phyloP scores from a whole-genome alignment of 768 basidiomycete genomes.

The Termitomyces sp. region DNA sequence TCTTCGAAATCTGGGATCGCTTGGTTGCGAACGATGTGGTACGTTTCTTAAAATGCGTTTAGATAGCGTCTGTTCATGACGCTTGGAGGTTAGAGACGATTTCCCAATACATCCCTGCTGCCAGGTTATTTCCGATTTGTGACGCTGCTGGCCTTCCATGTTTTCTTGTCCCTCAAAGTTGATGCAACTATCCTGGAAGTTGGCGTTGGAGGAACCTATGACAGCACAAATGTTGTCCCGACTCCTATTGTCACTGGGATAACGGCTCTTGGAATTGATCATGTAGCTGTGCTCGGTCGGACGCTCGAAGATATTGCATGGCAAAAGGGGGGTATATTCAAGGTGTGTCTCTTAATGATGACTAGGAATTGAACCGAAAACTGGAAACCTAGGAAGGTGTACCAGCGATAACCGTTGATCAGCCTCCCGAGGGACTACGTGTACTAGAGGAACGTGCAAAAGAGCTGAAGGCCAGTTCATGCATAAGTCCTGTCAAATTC shows the following conservation, averaged over 20 bases:
- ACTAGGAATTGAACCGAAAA: neutral
- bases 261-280: slow-evolving; percentile 89
- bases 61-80: neutral
- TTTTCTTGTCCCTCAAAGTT: slow-evolving; percentile 77
- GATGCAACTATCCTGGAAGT: slow-evolving; percentile 94
- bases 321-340: slow-evolving; percentile 97
- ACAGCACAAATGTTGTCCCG: slow-evolving; percentile 95
- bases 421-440: slow-evolving; percentile 61
- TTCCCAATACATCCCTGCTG: slow-evolving; percentile 54
- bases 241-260: slow-evolving; percentile 87
- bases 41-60: slow-evolving; percentile 7
- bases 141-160: slow-evolving; percentile 88
- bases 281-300: slow-evolving; percentile 80
- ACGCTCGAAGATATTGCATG: slow-evolving; percentile 86
- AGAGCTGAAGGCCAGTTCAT: slow-evolving; percentile 51
- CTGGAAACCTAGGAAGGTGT: slow-evolving; percentile 53
- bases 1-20: slow-evolving; percentile 94
- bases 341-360: slow-evolving; percentile 37
- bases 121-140: slow-evolving; percentile 94
- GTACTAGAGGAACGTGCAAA: slow-evolving; percentile 64
- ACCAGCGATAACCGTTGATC: slow-evolving; percentile 80
- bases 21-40: slow-evolving; percentile 62
- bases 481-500: neutral
- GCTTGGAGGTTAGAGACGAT: slow-evolving; percentile 32
- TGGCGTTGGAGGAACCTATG: slow-evolving; percentile 89